A percentile compares a stretch with the other conserved stretches of the same genome.
These are phyloP conservation scores for Quambalaria eucalypti DNA, from an alignment of 1,284 basidiomycete species.

Conservation along the genomic window DNA sequence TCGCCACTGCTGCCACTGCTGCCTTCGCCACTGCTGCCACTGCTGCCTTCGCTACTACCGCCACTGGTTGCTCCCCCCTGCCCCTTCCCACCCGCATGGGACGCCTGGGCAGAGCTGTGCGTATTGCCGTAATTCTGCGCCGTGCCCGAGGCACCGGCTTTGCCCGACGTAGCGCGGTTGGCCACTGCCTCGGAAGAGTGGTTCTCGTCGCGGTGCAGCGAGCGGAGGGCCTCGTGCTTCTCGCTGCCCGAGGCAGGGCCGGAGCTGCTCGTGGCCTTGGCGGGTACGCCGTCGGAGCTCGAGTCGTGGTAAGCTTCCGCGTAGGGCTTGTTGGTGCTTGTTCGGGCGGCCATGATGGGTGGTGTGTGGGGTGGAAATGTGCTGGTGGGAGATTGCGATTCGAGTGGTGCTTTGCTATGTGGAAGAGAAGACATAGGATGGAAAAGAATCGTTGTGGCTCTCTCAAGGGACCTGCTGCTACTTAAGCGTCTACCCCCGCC, in stretches of 20 bases:
- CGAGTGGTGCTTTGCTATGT: too few species aligned
- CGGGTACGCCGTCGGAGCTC: background rate
- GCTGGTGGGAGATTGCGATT: background rate
- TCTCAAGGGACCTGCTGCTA: too few species aligned
- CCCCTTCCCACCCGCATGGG: background rate
- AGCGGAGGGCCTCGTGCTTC: background rate
- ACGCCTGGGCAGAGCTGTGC: background rate
- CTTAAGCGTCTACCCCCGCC: too few species aligned
- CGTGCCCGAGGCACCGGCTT: background rate
- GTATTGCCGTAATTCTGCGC: background rate
- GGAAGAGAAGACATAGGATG: too few species aligned
- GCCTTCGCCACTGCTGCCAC: background rate
- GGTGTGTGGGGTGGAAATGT: background rate
- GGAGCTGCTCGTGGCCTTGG: background rate
- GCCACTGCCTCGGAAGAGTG: background rate
- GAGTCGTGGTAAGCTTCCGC: background rate
- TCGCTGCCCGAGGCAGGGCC: background rate
- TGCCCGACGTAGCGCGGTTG: background rate
- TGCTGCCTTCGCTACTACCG: background rate
- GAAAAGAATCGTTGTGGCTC: too few species aligned
- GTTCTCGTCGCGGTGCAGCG: background rate
- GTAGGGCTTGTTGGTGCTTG: conserved; percentile 1
- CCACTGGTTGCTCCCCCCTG: background rate
- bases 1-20: background rate
- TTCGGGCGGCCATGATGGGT: background rate